These are phyloP conservation scores for Cymbopogon citratus DNA, from an alignment of 176 grass and related monocot species.

Conservation along the genomic window DNA sequence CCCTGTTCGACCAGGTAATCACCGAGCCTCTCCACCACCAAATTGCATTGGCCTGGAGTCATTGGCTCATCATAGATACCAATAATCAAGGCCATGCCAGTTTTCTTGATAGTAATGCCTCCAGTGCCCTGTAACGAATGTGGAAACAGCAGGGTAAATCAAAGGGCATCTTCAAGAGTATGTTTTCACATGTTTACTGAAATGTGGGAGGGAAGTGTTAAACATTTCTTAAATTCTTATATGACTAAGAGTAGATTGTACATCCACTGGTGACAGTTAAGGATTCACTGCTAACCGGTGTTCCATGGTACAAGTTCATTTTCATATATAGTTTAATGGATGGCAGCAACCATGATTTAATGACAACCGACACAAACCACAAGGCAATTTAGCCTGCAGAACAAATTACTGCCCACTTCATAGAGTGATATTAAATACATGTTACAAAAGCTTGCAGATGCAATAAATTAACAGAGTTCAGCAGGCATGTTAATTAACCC, in stretches of 20 bases:
- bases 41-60: conserved; percentile 88
- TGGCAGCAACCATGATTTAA: neutral
- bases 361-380: neutral
- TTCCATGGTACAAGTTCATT: neutral
- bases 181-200: neutral
- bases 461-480: neutral
- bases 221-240: neutral
- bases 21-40: conserved; percentile 87
- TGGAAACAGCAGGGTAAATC: neutral
- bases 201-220: neutral
- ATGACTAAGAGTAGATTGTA: neutral
- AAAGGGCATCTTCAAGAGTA: neutral
- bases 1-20: conserved; percentile 81
- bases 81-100: conserved; percentile 42
- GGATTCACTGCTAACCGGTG: neutral
- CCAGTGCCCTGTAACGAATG: conserved; percentile 51
- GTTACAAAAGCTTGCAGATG: neutral
- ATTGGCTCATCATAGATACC: conserved; percentile 94
- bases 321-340: neutral
- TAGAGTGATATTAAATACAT: neutral
- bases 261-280: neutral
- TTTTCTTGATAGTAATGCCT: conserved; percentile 75
- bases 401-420: neutral
- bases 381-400: neutral
- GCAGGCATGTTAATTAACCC: neutral